Conservation (phyloP, 2,329 filamentous ascomycete species). For the Neonectria faginata region DNA sequence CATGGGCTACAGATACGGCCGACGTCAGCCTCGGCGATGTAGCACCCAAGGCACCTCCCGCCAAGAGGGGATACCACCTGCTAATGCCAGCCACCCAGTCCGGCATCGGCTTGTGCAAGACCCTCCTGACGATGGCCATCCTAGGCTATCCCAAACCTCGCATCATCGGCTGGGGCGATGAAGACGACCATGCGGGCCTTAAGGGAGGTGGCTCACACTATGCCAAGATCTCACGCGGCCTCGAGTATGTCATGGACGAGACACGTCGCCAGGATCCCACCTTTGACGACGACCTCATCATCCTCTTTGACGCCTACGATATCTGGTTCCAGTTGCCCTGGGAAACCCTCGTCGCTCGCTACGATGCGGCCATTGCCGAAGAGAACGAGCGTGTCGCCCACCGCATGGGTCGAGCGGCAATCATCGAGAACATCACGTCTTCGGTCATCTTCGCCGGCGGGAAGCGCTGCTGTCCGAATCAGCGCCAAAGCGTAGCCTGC, state of each 20-base stretch:
- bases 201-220: slow-evolving; percentile 46
- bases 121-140: slow-evolving; percentile 44
- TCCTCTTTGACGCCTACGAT: slow-evolving; percentile 50
- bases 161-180: slow-evolving; percentile 45
- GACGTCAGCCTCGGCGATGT: background rate
- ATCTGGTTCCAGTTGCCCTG: slow-evolving; percentile 51
- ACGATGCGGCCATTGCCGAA: slow-evolving; percentile 39
- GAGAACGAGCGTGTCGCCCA: slow-evolving; percentile 40
- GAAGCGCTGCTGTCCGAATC: slow-evolving; percentile 46
- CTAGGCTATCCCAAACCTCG: slow-evolving; percentile 46
- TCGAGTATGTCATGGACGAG: slow-evolving; percentile 45
- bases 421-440: slow-evolving; percentile 37
- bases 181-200: slow-evolving; percentile 33
- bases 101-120: slow-evolving; percentile 48
- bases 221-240: slow-evolving; percentile 44
- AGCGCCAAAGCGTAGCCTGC: slow-evolving; percentile 41
- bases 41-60: background rate
- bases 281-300: slow-evolving; percentile 46
- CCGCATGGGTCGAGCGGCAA: slow-evolving; percentile 42
- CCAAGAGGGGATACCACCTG: slow-evolving; percentile 38
- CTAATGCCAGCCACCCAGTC: slow-evolving; percentile 45
- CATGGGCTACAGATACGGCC: slow-evolving; percentile 5
- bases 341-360: slow-evolving; percentile 44
- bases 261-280: slow-evolving; percentile 32
- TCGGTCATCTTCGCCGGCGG: slow-evolving; percentile 45